These are phyloP conservation scores for Rhododendron simsii DNA, from an alignment of 148 eudicot genomes.

Conservation along the genomic window DNA sequence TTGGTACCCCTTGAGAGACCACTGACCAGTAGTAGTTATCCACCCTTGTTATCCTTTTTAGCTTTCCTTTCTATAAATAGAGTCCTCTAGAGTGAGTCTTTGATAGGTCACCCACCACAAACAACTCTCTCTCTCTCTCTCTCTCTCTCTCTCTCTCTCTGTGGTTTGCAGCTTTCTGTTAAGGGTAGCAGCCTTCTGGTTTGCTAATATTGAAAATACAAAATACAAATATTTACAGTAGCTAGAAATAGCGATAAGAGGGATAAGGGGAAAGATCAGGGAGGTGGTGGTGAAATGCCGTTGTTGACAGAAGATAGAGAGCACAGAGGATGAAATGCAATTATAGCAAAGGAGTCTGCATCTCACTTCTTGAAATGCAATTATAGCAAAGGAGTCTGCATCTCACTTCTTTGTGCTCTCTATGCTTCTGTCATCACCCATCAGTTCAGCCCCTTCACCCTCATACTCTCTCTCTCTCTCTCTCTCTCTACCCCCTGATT, in stretches of 20 bases:
- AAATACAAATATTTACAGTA: too few species aligned
- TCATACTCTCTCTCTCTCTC: background rate
- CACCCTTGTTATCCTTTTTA: background rate
- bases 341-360: conserved; percentile 1
- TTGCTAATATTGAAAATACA: background rate
- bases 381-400: conserved; percentile 1
- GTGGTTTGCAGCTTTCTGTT: background rate
- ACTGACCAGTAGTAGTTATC: background rate
- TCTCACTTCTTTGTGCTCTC: conserved; percentile 26
- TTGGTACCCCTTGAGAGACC: background rate
- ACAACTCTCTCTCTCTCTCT: background rate
- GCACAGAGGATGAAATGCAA: conserved; percentile 24
- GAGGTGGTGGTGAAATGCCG: background rate
- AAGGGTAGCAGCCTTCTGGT: background rate
- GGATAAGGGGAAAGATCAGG: background rate
- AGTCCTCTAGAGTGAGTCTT: background rate
- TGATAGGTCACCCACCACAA: background rate
- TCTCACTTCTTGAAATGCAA: conserved; percentile 21
- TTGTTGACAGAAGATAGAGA: conserved; percentile 31
- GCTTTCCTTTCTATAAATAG: conserved; percentile 18
- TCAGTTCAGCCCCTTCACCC: background rate
- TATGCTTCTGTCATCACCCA: conserved; percentile 23
- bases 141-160: conserved; percentile 14
- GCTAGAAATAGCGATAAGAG: too few species aligned
- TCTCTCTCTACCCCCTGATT: too few species aligned